Evolutionary conservation across 768 basidiomycete species (phyloP), one percentile per base, ranked within the genome.

Genomic region (Trametes elegans): DNA sequence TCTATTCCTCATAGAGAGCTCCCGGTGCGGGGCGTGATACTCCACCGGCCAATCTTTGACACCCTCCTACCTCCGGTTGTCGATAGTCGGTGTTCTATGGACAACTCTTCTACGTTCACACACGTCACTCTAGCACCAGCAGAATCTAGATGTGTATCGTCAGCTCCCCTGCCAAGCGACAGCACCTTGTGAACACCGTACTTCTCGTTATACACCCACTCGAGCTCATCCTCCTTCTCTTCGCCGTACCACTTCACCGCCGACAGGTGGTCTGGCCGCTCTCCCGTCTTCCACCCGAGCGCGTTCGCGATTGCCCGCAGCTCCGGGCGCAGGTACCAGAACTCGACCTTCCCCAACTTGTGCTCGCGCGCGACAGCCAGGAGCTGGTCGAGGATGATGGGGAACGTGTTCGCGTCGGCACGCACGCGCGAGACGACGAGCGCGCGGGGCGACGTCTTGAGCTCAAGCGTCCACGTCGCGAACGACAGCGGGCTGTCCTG

Each of bases 181-280:
- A n/a, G 23, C n/a, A 40, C n/a, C n/a, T n/a, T n/a, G n/a, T n/a
- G n/a, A 7, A 44, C 29, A 23, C 29, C 50, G 18, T 18, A 59
- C 61, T 59, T 59, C 55, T 62, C 61, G 16, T 62, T 62, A 39
- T 57, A 56, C 35, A 57, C 35, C 57, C 57, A 62, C 7, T 56
- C 52, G 3, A 62, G 1, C 40, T 59, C 55, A 5, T 57, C 51
- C 21, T 54, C 48, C 31, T 31, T 19, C 9, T 62, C 61, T 5
- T 49, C 35, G 18, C 57, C 61, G 21, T 62, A 62, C 61, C 61
- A 62, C 38, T 53, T 62, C 35, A 62, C 38, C 26, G 57, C 49
- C 18, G 61, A 58, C 51, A 62, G 38, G 28, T 62, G 61, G n/a
- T 56, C 54, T 16, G 13, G 24, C 31, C 61, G 53, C 19, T 49